Evolutionary conservation across 2,329 filamentous ascomycete species (phyloP), one percentile per base, ranked within the genome.

Genomic region (Polychaeton citri): DNA sequence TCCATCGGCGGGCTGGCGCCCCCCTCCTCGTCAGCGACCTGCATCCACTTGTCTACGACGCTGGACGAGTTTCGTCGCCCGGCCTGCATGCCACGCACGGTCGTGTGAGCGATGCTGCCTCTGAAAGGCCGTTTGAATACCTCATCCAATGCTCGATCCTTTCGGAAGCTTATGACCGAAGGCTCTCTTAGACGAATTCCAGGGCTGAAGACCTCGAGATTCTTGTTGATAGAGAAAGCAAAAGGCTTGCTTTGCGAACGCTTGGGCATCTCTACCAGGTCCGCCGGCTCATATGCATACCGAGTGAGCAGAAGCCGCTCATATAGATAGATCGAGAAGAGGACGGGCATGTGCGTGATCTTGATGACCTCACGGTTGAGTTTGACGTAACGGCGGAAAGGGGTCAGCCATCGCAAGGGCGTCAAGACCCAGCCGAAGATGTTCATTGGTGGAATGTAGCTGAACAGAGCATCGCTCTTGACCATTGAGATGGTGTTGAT

Each of bases 401-500:
- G 76, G 64, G 95, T 76, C 48, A 76, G 64, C 54, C 81, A 93
- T 43, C 87, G 74, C 31, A 92, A 58, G 0, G 88, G 88, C 50
- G 86, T 86, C 19, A 94, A 65, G 1, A 88, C 54, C 88, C 87
- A 96, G 1, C 84, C 87, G 43, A 95, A 72, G 19, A 95, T 81
- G 53, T 96, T 96, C 10, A 82, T 80, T 0, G 88, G 88, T 2
- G 88, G 82, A 41, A 95, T 74, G 54, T 95, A 95, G 3, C 85
- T 92, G 64, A 96, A 96, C 0, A 95, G 66, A 0, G 86, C 82
- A 55, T 96, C 88, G n/a, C 90, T 94, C 59, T 95, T 96, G 45
- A 95, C 88, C 83, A 94, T 92, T 4, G 85, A 92, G 34, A 95
- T 93, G 4, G 88, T 92, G 54, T 95, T 96, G 57, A 96, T 86